Percentiles rank a stretch among this genome's conserved stretches.
phyloP scores from a whole-genome alignment of 768 basidiomycete species.

The Hortiboletus flavorubellus region DNA sequence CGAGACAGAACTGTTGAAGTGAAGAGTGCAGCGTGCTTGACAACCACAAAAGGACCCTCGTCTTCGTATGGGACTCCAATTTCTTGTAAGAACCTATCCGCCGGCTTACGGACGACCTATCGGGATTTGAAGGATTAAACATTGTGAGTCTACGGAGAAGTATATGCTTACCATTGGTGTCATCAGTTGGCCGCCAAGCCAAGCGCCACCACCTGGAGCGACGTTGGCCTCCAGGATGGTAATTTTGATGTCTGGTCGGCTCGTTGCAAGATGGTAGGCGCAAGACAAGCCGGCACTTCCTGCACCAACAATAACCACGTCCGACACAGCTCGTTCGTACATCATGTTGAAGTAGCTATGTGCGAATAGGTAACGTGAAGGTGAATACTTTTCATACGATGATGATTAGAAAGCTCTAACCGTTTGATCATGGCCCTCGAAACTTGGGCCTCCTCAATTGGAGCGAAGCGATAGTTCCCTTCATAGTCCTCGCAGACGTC shows the following conservation, averaged over 20 bases:
- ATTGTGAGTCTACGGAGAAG: neutral
- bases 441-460: constrained; percentile 73
- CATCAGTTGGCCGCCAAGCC: constrained; percentile 80
- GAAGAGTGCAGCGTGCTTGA: constrained; percentile 80
- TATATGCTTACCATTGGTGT: constrained; percentile 57
- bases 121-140: neutral
- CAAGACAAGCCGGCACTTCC: constrained; percentile 69
- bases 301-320: constrained; percentile 74
- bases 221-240: constrained; percentile 74
- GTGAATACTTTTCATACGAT: neutral
- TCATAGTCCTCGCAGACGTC: constrained; percentile 41
- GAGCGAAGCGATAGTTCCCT: constrained; percentile 65
- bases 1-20: constrained; percentile 72
- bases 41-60: constrained; percentile 73
- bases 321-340: constrained; percentile 72
- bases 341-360: constrained; percentile 67
- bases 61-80: constrained; percentile 74
- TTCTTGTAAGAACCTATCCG: constrained; percentile 65
- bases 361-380: constrained; percentile 7
- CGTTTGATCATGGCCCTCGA: constrained; percentile 75
- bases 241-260: constrained; percentile 62
- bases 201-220: constrained; percentile 75
- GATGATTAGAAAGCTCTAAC: constrained; percentile 27
- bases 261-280: constrained; percentile 68
- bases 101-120: constrained; percentile 76